These are phyloP conservation scores for Gillenia trifoliata DNA, from an alignment of 306 rosid species.

Conservation along the genomic window DNA sequence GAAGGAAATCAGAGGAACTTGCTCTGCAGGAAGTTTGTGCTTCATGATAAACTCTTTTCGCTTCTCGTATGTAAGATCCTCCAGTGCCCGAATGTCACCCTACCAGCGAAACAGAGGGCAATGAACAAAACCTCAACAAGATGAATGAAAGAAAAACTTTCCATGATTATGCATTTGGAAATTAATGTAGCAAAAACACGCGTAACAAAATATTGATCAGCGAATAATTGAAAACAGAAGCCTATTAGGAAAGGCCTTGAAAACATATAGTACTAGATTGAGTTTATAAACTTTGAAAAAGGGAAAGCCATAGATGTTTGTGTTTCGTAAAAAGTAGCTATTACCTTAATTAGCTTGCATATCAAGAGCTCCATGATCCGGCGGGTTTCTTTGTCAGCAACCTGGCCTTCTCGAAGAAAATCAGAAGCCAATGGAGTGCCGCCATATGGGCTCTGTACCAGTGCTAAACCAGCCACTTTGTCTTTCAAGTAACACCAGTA, in stretches of 20 bases:
- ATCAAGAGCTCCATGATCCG: slow-evolving; percentile 74
- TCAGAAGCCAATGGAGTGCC: slow-evolving; percentile 87
- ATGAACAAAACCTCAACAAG: neutral
- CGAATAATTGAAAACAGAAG: too few relatives aligned
- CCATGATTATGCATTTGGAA: too few relatives aligned
- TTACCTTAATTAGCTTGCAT: slow-evolving; percentile 80
- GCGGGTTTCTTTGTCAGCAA: slow-evolving; percentile 68
- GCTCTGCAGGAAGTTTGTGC: slow-evolving; percentile 54
- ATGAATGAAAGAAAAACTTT: too few relatives aligned
- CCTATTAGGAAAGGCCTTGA: too few relatives aligned
- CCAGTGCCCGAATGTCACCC: slow-evolving; percentile 79
- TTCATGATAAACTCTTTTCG: slow-evolving; percentile 66
- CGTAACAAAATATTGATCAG: too few relatives aligned
- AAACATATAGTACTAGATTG: too few relatives aligned
- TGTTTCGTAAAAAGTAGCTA: neutral
- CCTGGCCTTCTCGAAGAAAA: slow-evolving; percentile 73
- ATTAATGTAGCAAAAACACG: too few relatives aligned
- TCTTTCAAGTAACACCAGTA: slow-evolving; percentile 62
- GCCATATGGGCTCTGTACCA: slow-evolving; percentile 78
- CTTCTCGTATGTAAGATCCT: slow-evolving; percentile 81
- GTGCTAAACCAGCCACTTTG: slow-evolving; percentile 85
- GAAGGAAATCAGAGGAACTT: slow-evolving; percentile 65
- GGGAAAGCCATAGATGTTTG: too few relatives aligned
- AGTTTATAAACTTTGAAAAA: too few relatives aligned
- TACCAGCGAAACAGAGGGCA: slow-evolving; percentile 6